A percentile compares a stretch with the other conserved stretches of the same genome.
Conservation (phyloP, 2,329 filamentous ascomycete genomes). For the Colletotrichum costaricense region DNA sequence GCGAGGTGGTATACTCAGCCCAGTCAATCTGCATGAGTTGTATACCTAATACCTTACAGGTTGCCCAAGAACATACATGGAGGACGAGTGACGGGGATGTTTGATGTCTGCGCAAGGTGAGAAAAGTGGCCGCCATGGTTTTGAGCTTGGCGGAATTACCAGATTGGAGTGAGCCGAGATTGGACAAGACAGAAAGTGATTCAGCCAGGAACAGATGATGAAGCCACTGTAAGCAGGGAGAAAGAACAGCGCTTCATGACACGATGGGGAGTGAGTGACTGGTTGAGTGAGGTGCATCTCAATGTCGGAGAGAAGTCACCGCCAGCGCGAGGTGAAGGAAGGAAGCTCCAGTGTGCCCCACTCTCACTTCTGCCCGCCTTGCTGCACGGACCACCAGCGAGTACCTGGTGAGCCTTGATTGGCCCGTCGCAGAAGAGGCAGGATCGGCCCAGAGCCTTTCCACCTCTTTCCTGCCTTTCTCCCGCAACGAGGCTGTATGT, state of each 20-base stretch:
- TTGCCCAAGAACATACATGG: background rate
- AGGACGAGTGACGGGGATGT: background rate
- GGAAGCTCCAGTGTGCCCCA: background rate
- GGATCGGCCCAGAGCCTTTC: background rate
- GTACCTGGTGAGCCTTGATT: background rate
- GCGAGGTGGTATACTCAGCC: background rate
- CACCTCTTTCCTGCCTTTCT: slow-evolving; percentile 3
- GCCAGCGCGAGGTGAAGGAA: background rate
- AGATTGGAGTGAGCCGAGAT: background rate
- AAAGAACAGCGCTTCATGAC: background rate
- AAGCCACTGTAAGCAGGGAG: background rate
- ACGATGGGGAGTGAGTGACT: background rate
- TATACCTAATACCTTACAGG: background rate
- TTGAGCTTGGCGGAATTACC: background rate
- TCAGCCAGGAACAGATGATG: background rate
- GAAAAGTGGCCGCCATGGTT: background rate
- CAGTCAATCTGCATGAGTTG: slow-evolving; percentile 4
- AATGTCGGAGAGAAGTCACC: background rate
- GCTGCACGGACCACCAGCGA: background rate
- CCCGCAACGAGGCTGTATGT: background rate
- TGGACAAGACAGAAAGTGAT: background rate
- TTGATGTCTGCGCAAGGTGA: background rate
- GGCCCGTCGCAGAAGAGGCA: background rate
- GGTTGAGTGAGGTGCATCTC: background rate
- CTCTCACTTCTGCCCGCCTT: background rate